Evolutionary conservation across 768 basidiomycete species (phyloP).

Genomic region (Tephrocybe rancida): DNA sequence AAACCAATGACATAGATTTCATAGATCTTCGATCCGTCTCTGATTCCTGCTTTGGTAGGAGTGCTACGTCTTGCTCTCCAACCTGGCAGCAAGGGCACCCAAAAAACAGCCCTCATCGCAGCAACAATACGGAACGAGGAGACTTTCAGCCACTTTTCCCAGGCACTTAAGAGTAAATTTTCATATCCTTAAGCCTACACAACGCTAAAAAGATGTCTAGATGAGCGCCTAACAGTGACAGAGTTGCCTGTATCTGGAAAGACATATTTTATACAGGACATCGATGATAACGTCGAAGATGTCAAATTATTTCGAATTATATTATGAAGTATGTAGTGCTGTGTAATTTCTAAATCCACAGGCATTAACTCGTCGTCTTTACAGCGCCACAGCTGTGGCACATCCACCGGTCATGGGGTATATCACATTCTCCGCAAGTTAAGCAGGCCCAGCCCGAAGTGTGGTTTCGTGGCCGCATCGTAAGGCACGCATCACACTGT

Average conservation of each 20-base stretch:
- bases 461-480: slow-evolving; percentile 28
- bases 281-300: slow-evolving; percentile 35
- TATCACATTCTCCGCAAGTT: slow-evolving; percentile 63
- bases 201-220: slow-evolving; percentile 19
- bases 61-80: slow-evolving; percentile 49
- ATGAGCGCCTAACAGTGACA: slow-evolving; percentile 23
- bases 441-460: slow-evolving; percentile 64
- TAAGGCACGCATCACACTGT: slow-evolving; percentile 65
- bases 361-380: slow-evolving; percentile 44
- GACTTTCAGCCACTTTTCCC: slow-evolving; percentile 51
- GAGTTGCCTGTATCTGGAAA: slow-evolving; percentile 23
- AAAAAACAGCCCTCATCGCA: slow-evolving; percentile 46
- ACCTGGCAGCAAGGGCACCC: slow-evolving; percentile 3
- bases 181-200: background rate
- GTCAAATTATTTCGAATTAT: slow-evolving; percentile 51
- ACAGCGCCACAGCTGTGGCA: slow-evolving; percentile 74
- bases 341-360: slow-evolving; percentile 3
- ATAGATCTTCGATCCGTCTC: slow-evolving; percentile 69
- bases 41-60: slow-evolving; percentile 59
- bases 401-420: slow-evolving; percentile 70
- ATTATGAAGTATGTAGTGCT: slow-evolving; percentile 11
- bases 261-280: slow-evolving; percentile 26
- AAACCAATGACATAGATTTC: background rate
- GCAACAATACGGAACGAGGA: slow-evolving; percentile 57
- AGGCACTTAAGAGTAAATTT: slow-evolving; percentile 32